Percentiles rank a stretch among this genome's conserved stretches.
phyloP scores from a whole-genome alignment of 139 green algal genomes.

The Chlorella sp. region DNA sequence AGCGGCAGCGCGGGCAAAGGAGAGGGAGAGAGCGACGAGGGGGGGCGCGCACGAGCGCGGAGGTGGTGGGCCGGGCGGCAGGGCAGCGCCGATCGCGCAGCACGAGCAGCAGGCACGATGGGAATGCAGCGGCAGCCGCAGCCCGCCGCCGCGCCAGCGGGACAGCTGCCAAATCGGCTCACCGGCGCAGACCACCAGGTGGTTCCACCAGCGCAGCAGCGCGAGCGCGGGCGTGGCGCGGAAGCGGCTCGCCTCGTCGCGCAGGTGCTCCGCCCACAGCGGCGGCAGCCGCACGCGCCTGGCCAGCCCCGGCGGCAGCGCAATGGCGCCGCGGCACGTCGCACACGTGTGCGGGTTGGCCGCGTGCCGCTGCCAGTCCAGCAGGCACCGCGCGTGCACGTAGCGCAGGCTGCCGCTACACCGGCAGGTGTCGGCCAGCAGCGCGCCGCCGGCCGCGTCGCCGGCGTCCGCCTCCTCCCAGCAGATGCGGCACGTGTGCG shows the following conservation, averaged over 20 bases:
- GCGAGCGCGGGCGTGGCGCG: not conserved
- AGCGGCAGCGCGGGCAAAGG: too few species aligned
- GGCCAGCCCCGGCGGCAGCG: not conserved
- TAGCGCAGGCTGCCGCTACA: not conserved
- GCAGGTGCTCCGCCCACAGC: not conserved
- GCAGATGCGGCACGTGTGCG: not conserved
- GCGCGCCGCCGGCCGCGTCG: not conserved
- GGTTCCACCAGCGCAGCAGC: not conserved
- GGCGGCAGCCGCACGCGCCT: not conserved
- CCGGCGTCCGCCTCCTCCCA: not conserved
- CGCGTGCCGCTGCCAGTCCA: not conserved
- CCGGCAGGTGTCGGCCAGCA: not conserved
- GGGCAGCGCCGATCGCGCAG: too few species aligned
- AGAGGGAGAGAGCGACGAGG: too few species aligned
- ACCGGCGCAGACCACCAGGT: not conserved
- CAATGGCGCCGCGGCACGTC: not conserved
- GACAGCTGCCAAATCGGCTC: not conserved
- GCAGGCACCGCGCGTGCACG: not conserved
- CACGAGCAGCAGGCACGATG: too few species aligned
- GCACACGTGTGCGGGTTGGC: not conserved
- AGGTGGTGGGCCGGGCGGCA: too few species aligned
- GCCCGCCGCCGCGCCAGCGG: not conserved
- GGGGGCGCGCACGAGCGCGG: too few species aligned
- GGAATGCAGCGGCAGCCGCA: not conserved
- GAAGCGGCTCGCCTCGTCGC: not conserved